phyloP scores from a whole-genome alignment of 192 early-diverging fungal species.

The Phlyctochytrium bullatum region DNA sequence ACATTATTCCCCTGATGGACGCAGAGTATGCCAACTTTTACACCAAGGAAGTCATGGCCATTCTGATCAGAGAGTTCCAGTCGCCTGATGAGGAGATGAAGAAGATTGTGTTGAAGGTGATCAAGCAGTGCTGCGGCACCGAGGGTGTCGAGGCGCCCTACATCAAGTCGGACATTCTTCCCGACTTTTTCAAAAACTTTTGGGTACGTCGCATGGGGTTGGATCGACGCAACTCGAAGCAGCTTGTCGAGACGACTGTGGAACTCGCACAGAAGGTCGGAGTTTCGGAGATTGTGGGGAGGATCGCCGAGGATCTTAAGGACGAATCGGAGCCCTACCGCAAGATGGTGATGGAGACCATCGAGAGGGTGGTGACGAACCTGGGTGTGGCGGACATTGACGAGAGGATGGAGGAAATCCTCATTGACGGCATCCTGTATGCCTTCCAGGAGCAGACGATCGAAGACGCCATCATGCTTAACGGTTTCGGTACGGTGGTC shows the following conservation, averaged over 20 bases:
- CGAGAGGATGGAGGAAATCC: slow-evolving; percentile 83
- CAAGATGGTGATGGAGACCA: slow-evolving; percentile 98
- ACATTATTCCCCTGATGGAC: slow-evolving; percentile 97
- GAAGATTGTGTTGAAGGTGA: slow-evolving; percentile 95
- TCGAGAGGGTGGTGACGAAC: slow-evolving; percentile 71
- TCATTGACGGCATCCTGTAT: slow-evolving; percentile 96
- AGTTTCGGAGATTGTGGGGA: slow-evolving; percentile 81
- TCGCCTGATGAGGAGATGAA: slow-evolving; percentile 99
- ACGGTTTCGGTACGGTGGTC: slow-evolving; percentile 94
- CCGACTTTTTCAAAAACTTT: slow-evolving; percentile 94
- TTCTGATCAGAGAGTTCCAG: slow-evolving; percentile 93
- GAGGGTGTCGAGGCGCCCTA: slow-evolving; percentile 85
- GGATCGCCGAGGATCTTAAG: slow-evolving; percentile 90
- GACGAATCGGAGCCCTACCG: slow-evolving; percentile 92
- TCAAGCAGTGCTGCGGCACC: slow-evolving; percentile 93
- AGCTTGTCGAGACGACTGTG: slow-evolving; percentile 94
- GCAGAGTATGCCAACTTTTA: slow-evolving; percentile 90
- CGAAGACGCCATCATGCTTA: slow-evolving; percentile 89
- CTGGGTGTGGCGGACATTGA: slow-evolving; percentile 92
- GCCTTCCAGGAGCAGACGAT: slow-evolving; percentile 98
- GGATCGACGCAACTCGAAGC: slow-evolving; percentile 88
- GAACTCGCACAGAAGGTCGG: slow-evolving; percentile 92
- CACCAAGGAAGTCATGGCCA: slow-evolving; percentile 90
- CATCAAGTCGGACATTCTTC: slow-evolving; percentile 87
- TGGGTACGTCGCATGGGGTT: slow-evolving; percentile 98